phyloP scores from a whole-genome alignment of 129 eudicot species.

The Centrapalus pauciflorus region DNA sequence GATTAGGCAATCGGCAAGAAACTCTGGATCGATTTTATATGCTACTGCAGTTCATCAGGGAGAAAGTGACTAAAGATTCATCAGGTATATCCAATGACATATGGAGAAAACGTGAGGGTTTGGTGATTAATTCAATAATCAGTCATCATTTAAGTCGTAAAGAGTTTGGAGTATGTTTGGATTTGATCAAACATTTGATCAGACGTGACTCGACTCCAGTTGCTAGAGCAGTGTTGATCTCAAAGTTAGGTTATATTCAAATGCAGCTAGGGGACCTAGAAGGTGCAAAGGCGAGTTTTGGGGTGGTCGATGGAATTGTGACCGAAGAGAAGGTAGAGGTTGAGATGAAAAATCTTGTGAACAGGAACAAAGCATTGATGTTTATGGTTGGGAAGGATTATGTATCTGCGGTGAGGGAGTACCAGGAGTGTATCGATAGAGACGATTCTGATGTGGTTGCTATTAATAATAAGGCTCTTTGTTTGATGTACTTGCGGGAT shows the following conservation, averaged over 20 bases:
- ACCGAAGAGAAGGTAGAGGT: slow-evolving; percentile 29
- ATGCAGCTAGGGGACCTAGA: slow-evolving; percentile 86
- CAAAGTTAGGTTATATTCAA: slow-evolving; percentile 66
- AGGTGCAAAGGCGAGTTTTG: slow-evolving; percentile 61
- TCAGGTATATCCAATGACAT: slow-evolving; percentile 21
- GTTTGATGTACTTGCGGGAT: slow-evolving; percentile 94
- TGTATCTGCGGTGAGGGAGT: slow-evolving; percentile 89
- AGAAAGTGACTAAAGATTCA: background rate
- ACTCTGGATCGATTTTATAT: slow-evolving; percentile 65
- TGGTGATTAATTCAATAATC: slow-evolving; percentile 54
- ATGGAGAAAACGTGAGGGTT: slow-evolving; percentile 72
- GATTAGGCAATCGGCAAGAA: slow-evolving; percentile 43
- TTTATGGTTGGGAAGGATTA: slow-evolving; percentile 88
- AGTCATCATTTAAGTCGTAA: slow-evolving; percentile 72
- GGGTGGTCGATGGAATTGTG: slow-evolving; percentile 39
- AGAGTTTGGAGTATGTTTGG: slow-evolving; percentile 69
- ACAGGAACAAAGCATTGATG: slow-evolving; percentile 78
- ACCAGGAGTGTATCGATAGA: slow-evolving; percentile 82
- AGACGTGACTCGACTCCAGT: slow-evolving; percentile 13
- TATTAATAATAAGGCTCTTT: slow-evolving; percentile 80
- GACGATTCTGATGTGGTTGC: slow-evolving; percentile 85
- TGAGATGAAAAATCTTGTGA: slow-evolving; percentile 62
- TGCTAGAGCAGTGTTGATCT: slow-evolving; percentile 24
- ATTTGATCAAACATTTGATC: slow-evolving; percentile 45
- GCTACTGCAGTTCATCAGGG: slow-evolving; percentile 52